phyloP scores from a whole-genome alignment of 495 filamentous ascomycete species.

The Hypoxylon subgilvum region DNA sequence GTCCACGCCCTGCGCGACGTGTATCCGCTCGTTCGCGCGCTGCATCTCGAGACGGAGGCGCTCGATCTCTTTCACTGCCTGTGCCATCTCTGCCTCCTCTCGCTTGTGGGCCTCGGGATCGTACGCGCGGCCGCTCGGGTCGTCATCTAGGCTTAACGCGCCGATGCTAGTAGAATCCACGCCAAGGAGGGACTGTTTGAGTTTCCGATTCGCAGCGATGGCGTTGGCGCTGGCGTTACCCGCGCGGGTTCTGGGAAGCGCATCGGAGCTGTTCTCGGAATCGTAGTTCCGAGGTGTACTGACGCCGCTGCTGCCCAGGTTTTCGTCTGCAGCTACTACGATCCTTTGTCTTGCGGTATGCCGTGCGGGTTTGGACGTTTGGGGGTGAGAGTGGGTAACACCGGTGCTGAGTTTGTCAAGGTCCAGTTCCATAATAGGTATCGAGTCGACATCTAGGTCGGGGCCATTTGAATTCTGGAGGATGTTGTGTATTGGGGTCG shows the following conservation, averaged over 20 bases:
- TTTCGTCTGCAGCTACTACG: conserved; percentile 69
- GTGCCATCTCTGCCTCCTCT: conserved; percentile 82
- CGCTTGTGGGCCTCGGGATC: conserved; percentile 61
- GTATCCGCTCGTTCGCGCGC: conserved; percentile 79
- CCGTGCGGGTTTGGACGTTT: conserved; percentile 26
- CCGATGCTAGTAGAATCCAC: conserved; percentile 84
- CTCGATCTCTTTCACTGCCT: conserved; percentile 86
- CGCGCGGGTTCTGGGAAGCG: conserved; percentile 41
- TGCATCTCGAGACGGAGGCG: conserved; percentile 88
- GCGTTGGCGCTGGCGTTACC: conserved; percentile 29
- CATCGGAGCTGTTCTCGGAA: conserved; percentile 51
- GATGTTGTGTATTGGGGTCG: conserved; percentile 75
- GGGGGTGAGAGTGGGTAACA: conserved; percentile 26
- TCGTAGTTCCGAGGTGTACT: conserved; percentile 55
- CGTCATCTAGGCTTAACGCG: conserved; percentile 64
- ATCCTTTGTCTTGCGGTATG: conserved; percentile 55
- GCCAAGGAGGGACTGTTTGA: conserved; percentile 67
- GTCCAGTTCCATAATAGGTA: conserved; percentile 91
- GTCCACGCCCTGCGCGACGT: conserved; percentile 70
- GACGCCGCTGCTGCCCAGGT: conserved; percentile 46
- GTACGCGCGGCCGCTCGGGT: conserved; percentile 44
- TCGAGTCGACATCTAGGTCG: conserved; percentile 86
- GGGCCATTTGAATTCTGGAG: conserved; percentile 70
- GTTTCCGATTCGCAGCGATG: too few relatives aligned
- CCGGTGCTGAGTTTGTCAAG: conserved; percentile 58